These are phyloP conservation scores for Sugiyamaella valdiviana DNA, from an alignment of 805 yeast species.

Conservation along the genomic window DNA sequence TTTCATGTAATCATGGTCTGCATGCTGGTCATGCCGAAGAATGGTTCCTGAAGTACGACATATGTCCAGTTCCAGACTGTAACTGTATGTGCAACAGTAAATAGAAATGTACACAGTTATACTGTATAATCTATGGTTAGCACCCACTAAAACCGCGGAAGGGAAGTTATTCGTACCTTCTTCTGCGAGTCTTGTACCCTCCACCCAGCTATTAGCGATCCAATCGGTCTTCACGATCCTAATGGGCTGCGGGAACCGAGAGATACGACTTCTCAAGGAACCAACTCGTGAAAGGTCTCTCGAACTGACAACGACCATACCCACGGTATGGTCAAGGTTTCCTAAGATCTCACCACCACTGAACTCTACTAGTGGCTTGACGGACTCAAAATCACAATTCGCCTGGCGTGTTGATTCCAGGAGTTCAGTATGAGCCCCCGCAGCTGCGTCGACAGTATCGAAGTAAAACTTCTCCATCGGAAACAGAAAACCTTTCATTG, in stretches of 20 bases:
- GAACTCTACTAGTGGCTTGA: constrained; percentile 12
- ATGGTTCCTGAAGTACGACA: constrained; percentile 83
- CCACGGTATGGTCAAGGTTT: constrained; percentile 30
- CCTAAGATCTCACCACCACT: constrained; percentile 41
- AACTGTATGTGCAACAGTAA: constrained; percentile 62
- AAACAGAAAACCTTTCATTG: constrained; percentile 22
- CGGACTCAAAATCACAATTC: constrained; percentile 18
- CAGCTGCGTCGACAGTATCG: too few relatives aligned
- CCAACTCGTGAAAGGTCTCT: constrained; percentile 21
- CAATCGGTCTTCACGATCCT: constrained; percentile 35
- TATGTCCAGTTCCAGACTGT: constrained; percentile 95
- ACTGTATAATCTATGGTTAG: constrained; percentile 1
- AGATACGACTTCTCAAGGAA: constrained; percentile 7
- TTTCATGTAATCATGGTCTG: constrained; percentile 87
- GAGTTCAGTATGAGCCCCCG: constrained; percentile 3
- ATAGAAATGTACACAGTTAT: constrained; percentile 1
- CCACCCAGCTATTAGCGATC: constrained; percentile 34
- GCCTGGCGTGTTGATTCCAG: not conserved
- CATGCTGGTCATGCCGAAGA: constrained; percentile 95
- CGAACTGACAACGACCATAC: constrained; percentile 29
- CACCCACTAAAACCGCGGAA: not conserved
- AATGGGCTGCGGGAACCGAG: constrained; percentile 6
- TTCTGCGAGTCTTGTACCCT: constrained; percentile 24
- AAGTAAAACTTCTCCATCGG: constrained; percentile 20
- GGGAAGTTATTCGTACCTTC: constrained; percentile 14